Conservation (phyloP, 106 monocot genomes). For the Allium sativum region DNA sequence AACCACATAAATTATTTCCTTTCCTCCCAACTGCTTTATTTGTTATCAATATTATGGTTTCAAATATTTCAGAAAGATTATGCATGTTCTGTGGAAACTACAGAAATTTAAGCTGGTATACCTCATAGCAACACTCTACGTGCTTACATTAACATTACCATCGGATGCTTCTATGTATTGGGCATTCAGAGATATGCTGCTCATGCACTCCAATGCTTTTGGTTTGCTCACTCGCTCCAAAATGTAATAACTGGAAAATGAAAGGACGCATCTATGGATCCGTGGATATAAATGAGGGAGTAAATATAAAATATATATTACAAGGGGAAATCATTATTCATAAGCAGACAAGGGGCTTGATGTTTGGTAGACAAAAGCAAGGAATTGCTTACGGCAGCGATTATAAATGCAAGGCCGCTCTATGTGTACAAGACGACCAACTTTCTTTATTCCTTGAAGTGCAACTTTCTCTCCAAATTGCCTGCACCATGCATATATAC, state of each 20-base stretch:
- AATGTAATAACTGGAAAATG: no score
- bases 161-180: conserved; percentile 71
- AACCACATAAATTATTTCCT: background rate
- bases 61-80: conserved; percentile 44
- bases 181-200: conserved; percentile 78
- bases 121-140: conserved; percentile 55
- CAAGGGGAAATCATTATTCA: no score
- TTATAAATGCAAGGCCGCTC: conserved; percentile 67
- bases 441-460: conserved; percentile 42
- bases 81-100: conserved; percentile 78
- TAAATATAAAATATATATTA: no score
- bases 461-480: conserved; percentile 59
- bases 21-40: background rate
- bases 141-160: conserved; percentile 63
- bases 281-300: no score
- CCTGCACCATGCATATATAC: conserved; percentile 22
- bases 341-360: no score
- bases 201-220: conserved; percentile 74
- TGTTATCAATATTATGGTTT: background rate
- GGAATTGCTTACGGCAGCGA: conserved; percentile 50
- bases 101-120: conserved; percentile 72
- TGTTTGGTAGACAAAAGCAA: conserved; percentile 31
- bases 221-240: no score
- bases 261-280: no score
- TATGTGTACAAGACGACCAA: conserved; percentile 73